Evolutionary conservation across 768 basidiomycete genomes (phyloP).

Genomic region (Hericium coralloides): DNA sequence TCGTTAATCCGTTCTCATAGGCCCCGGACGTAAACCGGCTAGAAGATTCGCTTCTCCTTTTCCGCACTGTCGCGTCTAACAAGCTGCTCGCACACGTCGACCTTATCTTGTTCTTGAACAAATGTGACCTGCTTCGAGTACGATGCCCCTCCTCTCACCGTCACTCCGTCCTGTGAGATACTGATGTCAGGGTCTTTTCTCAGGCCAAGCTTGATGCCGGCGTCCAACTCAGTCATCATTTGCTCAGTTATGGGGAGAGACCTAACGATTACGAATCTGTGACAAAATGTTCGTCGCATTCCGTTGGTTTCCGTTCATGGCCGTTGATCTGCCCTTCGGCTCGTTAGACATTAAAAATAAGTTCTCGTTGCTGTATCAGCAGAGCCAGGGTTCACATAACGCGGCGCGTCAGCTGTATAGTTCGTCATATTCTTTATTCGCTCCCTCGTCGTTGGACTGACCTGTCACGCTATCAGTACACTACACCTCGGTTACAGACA

Average conservation of each 20-base stretch:
- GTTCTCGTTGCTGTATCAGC: conserved; percentile 62
- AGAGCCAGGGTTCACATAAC: conserved; percentile 45
- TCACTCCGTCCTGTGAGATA: background rate
- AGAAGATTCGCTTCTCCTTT: conserved; percentile 70
- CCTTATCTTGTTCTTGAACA: conserved; percentile 77
- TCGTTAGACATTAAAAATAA: conserved; percentile 61
- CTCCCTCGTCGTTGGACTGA: conserved; percentile 1
- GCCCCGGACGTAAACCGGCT: conserved; percentile 67
- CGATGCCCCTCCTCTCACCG: conserved; percentile 2
- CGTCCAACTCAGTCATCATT: conserved; percentile 58
- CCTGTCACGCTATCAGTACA: conserved; percentile 40
- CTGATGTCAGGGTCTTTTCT: background rate
- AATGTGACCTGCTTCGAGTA: conserved; percentile 69
- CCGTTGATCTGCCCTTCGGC: background rate
- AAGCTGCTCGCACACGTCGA: conserved; percentile 65
- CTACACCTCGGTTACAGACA: conserved; percentile 77
- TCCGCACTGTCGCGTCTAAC: conserved; percentile 67
- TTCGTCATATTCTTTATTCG: conserved; percentile 18
- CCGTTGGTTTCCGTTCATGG: background rate
- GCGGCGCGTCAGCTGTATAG: conserved; percentile 66
- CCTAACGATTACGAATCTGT: conserved; percentile 75
- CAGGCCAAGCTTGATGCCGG: conserved; percentile 73
- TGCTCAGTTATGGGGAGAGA: conserved; percentile 63
- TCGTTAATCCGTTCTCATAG: conserved; percentile 26
- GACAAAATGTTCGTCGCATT: conserved; percentile 48